Evolutionary conservation across 2,329 filamentous ascomycete species (phyloP), one percentile per base, ranked within the genome.

Genomic region (Sclerotinia glacialis): DNA sequence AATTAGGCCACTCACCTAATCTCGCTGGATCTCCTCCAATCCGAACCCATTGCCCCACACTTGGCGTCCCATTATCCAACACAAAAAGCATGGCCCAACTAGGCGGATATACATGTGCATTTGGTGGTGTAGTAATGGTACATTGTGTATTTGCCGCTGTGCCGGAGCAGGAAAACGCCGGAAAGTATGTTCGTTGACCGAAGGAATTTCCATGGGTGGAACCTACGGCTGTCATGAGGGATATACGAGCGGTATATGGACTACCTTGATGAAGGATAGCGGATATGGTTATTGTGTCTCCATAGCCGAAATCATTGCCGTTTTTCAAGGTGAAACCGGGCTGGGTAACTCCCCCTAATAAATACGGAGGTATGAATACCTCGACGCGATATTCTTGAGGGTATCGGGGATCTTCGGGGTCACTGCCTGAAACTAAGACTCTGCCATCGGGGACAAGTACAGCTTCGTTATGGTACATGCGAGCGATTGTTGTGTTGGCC

Each of bases 81-180:
- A 89, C 81, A 72, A 84, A 89, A 76, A 89, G 79, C 74, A 86
- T 83, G 71, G 85, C 87, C 86, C 86, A 89, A 6, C 85, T 85
- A 0, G 86, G 84, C 9, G 86, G 86, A 21, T 80, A 81, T 63
- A 86, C 77, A 71, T 87, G 80, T 12, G 80, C 80, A 53, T 80
- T 79, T 0, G 85, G 85, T 2, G 86, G 86, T 2, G 86, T 81
- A 1, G 79, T 83, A 4, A 64, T 52, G 3, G 50, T 42, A 23
- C 65, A 66, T 3, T 28, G 21, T 6, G 42, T 3, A 44, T 34
- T 42, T 16, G 63, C 21, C 7, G 56, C 37, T 8, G 42, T 59
- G n/a, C 59, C 44, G 6, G 52, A 23, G n/a, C 65, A 67, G 11
- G 59, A 44, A 12, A 67, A 56, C 0, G 60, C 52, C 7, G 63